Evolutionary conservation across 441 rosid genomes (phyloP).

Genomic region (Mallotus repandus): DNA sequence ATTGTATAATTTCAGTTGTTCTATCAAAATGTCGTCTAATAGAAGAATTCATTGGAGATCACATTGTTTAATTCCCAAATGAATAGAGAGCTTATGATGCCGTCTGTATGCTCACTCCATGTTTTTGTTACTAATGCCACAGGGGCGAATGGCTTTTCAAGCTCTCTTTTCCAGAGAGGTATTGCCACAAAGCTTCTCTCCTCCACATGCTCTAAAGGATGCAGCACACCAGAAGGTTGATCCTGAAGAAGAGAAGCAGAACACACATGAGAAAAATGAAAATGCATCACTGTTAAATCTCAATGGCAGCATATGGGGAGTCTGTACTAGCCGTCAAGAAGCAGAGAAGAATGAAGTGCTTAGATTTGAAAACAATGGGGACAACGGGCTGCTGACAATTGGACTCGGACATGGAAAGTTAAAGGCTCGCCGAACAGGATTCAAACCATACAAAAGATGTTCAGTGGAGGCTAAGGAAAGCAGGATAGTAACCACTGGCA

Average conservation of each 20-base stretch:
- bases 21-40: not conserved
- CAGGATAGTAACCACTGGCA: conserved; percentile 36
- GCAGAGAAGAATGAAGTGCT: conserved; percentile 36
- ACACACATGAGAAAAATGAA: conserved; percentile 26
- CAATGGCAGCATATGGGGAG: conserved; percentile 35
- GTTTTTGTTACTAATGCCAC: conserved; percentile 19
- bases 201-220: conserved; percentile 40
- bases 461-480: conserved; percentile 76
- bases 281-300: conserved; percentile 47
- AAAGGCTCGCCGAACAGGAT: conserved; percentile 68
- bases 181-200: conserved; percentile 92
- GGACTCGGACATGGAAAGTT: conserved; percentile 60
- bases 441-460: conserved; percentile 95
- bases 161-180: conserved; percentile 84
- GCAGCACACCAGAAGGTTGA: conserved; percentile 32
- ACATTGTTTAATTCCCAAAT: not conserved
- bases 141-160: conserved; percentile 91
- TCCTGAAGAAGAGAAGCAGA: conserved; percentile 38
- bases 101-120: conserved; percentile 12
- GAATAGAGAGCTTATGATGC: not conserved
- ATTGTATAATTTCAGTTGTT: not conserved
- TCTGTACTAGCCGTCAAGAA: conserved; percentile 34
- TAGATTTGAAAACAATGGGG: conserved; percentile 28
- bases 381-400: conserved; percentile 46
- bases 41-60: not conserved